phyloP scores from a whole-genome alignment of 768 basidiomycete species.

The Suillus spraguei region DNA sequence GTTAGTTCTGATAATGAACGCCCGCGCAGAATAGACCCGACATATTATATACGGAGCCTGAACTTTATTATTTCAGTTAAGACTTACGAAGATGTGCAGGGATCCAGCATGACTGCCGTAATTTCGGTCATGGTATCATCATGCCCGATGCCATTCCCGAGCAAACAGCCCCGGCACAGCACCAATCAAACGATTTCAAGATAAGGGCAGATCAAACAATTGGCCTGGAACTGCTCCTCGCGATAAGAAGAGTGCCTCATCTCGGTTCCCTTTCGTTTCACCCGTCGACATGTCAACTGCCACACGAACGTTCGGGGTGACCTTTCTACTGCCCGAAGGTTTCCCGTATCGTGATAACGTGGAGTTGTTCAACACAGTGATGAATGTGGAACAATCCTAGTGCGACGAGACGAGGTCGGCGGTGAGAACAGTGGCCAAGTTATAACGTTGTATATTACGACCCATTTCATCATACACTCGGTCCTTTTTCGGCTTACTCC shows the following conservation, averaged over 20 bases:
- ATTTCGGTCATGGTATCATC: not conserved
- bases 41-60: not conserved
- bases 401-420: too few species aligned
- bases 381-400: too few species aligned
- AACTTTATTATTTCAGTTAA: not conserved
- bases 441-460: too few species aligned
- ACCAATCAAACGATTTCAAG: not conserved
- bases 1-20: too few species aligned
- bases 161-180: not conserved
- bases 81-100: not conserved
- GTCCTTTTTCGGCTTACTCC: too few species aligned
- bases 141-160: constrained; percentile 5
- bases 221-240: not conserved
- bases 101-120: not conserved
- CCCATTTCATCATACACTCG: too few species aligned
- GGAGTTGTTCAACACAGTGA: too few species aligned
- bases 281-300: not conserved
- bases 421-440: too few species aligned
- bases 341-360: too few species aligned
- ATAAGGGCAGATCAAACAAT: not conserved
- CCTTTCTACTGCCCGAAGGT: too few species aligned
- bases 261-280: not conserved
- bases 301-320: not conserved
- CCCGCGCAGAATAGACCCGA: not conserved
- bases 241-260: not conserved